phyloP scores from a whole-genome alignment of 257 asterid species.

The Nicotiana tomentosiformis region DNA sequence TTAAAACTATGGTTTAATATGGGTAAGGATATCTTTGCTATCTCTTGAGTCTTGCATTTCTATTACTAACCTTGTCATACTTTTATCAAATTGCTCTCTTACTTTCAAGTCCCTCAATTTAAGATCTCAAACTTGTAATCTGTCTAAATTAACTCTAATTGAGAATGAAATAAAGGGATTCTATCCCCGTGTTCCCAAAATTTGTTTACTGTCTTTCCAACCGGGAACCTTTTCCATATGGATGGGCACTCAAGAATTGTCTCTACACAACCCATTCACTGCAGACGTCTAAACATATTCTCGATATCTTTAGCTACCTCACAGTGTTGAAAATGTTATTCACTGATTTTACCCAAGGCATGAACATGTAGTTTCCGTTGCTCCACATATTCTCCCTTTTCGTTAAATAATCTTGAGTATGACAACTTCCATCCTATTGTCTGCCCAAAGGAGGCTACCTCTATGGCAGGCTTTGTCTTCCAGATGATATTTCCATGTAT shows the following conservation, averaged over 20 bases:
- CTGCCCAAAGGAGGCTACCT: neutral
- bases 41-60: neutral
- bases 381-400: neutral
- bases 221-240: neutral
- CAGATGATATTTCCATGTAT: neutral
- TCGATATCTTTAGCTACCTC: neutral
- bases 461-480: neutral
- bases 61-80: neutral
- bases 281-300: neutral
- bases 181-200: neutral
- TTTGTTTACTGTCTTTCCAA: neutral
- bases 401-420: neutral
- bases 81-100: neutral
- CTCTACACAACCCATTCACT: neutral
- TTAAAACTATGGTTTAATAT: neutral
- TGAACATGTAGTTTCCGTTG: neutral
- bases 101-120: neutral
- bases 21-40: neutral
- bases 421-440: neutral
- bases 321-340: neutral
- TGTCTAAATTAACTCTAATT: neutral
- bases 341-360: neutral
- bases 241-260: neutral
- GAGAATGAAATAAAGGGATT: neutral
- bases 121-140: neutral